phyloP scores from a whole-genome alignment of 108 stramenopile genomes.

The Fistulifera pelliculosa region DNA sequence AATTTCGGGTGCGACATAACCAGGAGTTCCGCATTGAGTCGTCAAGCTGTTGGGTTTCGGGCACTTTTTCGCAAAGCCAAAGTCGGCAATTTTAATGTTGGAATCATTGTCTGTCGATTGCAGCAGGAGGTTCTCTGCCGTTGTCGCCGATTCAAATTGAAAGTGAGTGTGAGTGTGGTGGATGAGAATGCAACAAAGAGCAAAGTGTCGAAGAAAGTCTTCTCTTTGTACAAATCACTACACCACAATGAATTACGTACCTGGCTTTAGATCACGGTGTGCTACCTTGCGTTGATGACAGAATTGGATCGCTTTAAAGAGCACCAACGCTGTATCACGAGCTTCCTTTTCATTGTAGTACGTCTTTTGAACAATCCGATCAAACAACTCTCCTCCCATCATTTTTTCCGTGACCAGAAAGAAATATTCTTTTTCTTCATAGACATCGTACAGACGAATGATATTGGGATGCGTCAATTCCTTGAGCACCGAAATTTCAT shows the following conservation, averaged over 20 bases:
- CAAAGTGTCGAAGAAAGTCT: not conserved
- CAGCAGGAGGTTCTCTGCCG: slow-evolving; percentile 13
- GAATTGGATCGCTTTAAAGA: slow-evolving; percentile 71
- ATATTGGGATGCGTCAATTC: slow-evolving; percentile 59
- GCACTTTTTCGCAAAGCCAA: slow-evolving; percentile 93
- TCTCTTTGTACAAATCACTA: no score
- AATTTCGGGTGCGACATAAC: slow-evolving; percentile 91
- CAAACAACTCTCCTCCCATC: slow-evolving; percentile 88
- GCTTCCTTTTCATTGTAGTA: slow-evolving; percentile 84
- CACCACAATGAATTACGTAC: no score
- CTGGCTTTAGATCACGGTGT: slow-evolving; percentile 88
- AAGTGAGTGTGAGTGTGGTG: not conserved
- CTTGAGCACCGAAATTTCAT: slow-evolving; percentile 56
- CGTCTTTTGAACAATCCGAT: slow-evolving; percentile 82
- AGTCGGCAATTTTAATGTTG: slow-evolving; percentile 96
- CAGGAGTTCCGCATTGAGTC: slow-evolving; percentile 93
- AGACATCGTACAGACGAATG: slow-evolving; percentile 83
- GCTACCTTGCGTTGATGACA: slow-evolving; percentile 73
- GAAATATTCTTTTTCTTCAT: slow-evolving; percentile 72
- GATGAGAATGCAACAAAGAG: not conserved
- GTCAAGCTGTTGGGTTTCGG: slow-evolving; percentile 60
- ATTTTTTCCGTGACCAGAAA: slow-evolving; percentile 89
- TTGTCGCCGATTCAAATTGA: no score
- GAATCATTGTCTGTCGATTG: slow-evolving; percentile 70
- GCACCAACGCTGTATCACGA: slow-evolving; percentile 49